Evolutionary conservation across 441 rosid species (phyloP).

Genomic region (Kokia cookei): DNA sequence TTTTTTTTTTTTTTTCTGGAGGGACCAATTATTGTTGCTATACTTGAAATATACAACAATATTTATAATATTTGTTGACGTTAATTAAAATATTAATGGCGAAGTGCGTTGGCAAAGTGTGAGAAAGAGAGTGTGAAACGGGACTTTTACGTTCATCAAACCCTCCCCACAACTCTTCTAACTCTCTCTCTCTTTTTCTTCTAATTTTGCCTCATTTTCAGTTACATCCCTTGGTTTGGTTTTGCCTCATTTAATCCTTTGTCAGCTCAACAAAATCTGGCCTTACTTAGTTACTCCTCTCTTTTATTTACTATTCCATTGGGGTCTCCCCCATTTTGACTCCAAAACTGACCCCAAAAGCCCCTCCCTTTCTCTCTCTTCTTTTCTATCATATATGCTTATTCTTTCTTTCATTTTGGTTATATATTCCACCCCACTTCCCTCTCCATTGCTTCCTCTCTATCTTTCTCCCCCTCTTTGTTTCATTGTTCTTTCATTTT

Average conservation of each 20-base stretch:
- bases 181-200: constrained; percentile 2
- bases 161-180: constrained; percentile 3
- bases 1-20: too few relatives aligned
- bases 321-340: constrained; percentile 17
- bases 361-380: background rate
- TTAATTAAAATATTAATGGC: too few relatives aligned
- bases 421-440: constrained; percentile 8
- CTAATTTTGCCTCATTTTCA: constrained; percentile 40
- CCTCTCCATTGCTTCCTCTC: constrained; percentile 14
- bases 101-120: constrained; percentile 51
- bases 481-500: background rate
- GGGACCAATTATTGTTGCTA: too few relatives aligned
- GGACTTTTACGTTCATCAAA: constrained; percentile 28
- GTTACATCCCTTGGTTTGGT: constrained; percentile 23
- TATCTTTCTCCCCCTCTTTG: constrained; percentile 10
- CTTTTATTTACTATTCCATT: constrained; percentile 22
- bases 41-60: too few relatives aligned
- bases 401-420: background rate
- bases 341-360: background rate
- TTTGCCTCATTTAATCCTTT: constrained; percentile 9
- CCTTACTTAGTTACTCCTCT: constrained; percentile 26
- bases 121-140: constrained; percentile 74
- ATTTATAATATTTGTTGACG: too few relatives aligned
- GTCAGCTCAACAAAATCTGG: constrained; percentile 21
- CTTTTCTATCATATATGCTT: background rate